These are phyloP conservation scores for Ophiostoma sp. DNA, from an alignment of 2,329 filamentous ascomycete species.

Conservation along the genomic window DNA sequence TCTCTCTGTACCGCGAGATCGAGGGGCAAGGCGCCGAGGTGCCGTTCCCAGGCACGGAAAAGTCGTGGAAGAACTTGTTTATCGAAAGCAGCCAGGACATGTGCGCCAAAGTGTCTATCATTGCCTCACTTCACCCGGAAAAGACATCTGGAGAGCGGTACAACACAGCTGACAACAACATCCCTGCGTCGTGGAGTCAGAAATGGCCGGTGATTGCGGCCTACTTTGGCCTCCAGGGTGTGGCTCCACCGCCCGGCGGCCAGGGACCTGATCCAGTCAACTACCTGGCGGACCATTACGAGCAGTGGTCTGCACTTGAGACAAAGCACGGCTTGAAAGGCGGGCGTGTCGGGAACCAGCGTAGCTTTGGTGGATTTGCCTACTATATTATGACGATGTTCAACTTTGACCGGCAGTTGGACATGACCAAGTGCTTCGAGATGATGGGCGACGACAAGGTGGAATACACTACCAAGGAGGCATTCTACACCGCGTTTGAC, in stretches of 20 bases:
- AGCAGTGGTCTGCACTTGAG: slow-evolving; percentile 33
- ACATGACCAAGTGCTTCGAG: slow-evolving; percentile 30
- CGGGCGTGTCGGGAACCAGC: slow-evolving; percentile 33
- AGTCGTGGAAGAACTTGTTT: slow-evolving; percentile 36
- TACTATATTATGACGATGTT: slow-evolving; percentile 35
- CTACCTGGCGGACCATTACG: slow-evolving; percentile 33
- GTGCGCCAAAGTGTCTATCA: slow-evolving; percentile 36
- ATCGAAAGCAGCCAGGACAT: slow-evolving; percentile 40
- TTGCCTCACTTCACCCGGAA: slow-evolving; percentile 30
- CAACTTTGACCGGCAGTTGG: slow-evolving; percentile 34
- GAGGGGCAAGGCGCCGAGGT: slow-evolving; percentile 37
- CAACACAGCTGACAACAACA: slow-evolving; percentile 39
- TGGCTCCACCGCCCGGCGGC: slow-evolving; percentile 30
- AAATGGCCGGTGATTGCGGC: slow-evolving; percentile 44
- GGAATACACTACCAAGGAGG: slow-evolving; percentile 17
- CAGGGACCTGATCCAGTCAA: slow-evolving; percentile 32
- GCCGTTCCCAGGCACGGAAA: slow-evolving; percentile 37
- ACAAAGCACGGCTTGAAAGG: slow-evolving; percentile 32
- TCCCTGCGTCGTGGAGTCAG: slow-evolving; percentile 36
- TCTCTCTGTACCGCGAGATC: slow-evolving; percentile 35
- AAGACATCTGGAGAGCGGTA: slow-evolving; percentile 32
- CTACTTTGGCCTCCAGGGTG: slow-evolving; percentile 43
- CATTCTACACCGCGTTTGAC: neutral
- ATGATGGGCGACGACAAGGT: slow-evolving; percentile 33
- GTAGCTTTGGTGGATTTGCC: slow-evolving; percentile 32